Evolutionary conservation across 2,329 filamentous ascomycete species (phyloP), one percentile per base, ranked within the genome.

Genomic region (Sarocladiaceae sp.): DNA sequence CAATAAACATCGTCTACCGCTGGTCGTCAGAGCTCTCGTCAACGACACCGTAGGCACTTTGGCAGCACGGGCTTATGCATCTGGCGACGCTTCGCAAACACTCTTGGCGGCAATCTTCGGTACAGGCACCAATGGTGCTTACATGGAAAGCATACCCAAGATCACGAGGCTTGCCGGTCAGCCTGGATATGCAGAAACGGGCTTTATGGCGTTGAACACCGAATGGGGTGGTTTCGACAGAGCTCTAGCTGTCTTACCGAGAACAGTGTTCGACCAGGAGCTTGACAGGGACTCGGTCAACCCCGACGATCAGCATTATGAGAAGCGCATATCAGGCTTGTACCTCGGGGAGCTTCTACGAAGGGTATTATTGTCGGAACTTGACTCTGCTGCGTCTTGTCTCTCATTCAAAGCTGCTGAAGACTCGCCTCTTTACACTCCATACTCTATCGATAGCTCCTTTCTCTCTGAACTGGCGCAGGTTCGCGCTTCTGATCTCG

Each of bases 211-310:
- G 48, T 73, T 90, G 58, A 90, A 89, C 60, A 83, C 83, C 2
- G 85, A 90, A 66, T 90, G 85, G 85, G 85, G 85, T 48, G 85
- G 81, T 48, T 89, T 89, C 55, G 85, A 89, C 64, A 86, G 85
- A 60, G 68, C 73, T 18, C 69, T 88, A 33, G 76, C 72, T 46
- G 81, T 85, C 5, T 67, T 89, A n/a, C 84, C 85, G 9, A 76
- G 74, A 50, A 89, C 84, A 0, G 64, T 70, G 2, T 88, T 84
- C 58, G 85, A 90, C 58, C 58, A 67, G 26, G 71, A 74, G 43
- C 70, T 90, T 13, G 85, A 90, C 58, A 65, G 64, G 11, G 78
- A 80, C 39, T 85, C 78, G 44, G 74, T 80, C 50, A 88, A 90
- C 58, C 84, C 83, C 0, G 83, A 83, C 10, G 78, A 85, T 43